Percentiles rank a stretch among this genome's conserved stretches.
These are phyloP conservation scores for Gomphus bonarii DNA, from an alignment of 1,284 basidiomycete species.

Conservation along the genomic window DNA sequence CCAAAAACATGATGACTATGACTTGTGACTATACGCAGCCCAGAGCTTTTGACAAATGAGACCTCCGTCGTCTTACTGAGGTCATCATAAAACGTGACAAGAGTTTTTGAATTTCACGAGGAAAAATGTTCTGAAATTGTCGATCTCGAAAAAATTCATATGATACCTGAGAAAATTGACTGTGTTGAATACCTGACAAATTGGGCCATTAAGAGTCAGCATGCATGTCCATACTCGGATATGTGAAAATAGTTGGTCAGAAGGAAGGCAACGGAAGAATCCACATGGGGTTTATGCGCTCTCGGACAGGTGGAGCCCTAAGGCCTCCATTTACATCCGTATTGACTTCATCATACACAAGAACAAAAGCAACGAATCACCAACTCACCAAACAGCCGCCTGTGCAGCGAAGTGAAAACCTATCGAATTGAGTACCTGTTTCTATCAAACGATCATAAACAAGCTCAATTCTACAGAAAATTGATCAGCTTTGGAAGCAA, in stretches of 20 bases:
- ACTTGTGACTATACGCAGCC: slow-evolving; percentile 4
- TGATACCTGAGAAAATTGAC: too few species aligned
- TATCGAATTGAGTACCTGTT: background rate
- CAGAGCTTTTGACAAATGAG: slow-evolving; percentile 13
- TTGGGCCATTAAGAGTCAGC: too few species aligned
- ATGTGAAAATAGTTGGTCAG: slow-evolving; percentile 28
- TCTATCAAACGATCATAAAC: background rate
- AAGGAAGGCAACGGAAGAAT: slow-evolving; percentile 69
- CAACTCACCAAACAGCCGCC: background rate
- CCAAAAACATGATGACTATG: background rate
- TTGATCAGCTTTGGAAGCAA: background rate
- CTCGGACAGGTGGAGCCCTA: slow-evolving; percentile 42
- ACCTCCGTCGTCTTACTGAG: slow-evolving; percentile 13
- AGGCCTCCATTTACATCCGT: slow-evolving; percentile 54
- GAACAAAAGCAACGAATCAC: slow-evolving; percentile 4
- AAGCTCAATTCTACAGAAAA: background rate
- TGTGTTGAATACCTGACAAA: too few species aligned
- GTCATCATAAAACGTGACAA: slow-evolving; percentile 5
- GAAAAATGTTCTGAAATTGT: background rate
- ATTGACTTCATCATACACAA: slow-evolving; percentile 35
- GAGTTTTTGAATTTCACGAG: background rate
- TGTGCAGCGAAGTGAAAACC: background rate
- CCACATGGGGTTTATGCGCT: slow-evolving; percentile 62
- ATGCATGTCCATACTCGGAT: background rate
- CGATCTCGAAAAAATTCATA: too few species aligned